Evolutionary conservation across 768 basidiomycete species (phyloP).

Genomic region (Mycena maculata): DNA sequence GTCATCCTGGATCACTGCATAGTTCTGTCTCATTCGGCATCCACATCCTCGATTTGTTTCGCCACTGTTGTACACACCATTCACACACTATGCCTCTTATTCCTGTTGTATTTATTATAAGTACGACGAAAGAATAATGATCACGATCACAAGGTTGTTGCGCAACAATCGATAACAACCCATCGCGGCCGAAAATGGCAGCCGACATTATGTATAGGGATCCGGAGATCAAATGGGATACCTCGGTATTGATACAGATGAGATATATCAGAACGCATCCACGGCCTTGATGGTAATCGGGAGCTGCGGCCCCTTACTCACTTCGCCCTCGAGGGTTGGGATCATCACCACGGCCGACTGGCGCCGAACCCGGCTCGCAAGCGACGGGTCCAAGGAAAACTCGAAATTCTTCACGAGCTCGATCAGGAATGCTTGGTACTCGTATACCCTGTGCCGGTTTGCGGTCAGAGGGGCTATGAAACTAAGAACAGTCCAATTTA

Average conservation of each 20-base stretch:
- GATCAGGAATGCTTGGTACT: slow-evolving; percentile 67
- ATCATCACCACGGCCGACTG: slow-evolving; percentile 62
- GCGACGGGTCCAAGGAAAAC: slow-evolving; percentile 56
- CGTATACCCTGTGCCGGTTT: slow-evolving; percentile 48
- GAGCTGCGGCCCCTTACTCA: slow-evolving; percentile 2
- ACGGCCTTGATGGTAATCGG: slow-evolving; percentile 11
- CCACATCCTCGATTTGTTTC: slow-evolving; percentile 1
- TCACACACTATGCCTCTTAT: too few species aligned
- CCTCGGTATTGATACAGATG: too few species aligned
- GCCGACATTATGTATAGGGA: too few species aligned
- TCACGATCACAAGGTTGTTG: background rate
- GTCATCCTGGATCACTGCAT: too few species aligned
- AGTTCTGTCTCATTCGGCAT: background rate
- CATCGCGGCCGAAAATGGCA: slow-evolving; percentile 15
- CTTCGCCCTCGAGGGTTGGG: slow-evolving; percentile 57
- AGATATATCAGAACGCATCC: background rate
- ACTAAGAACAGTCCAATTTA: background rate
- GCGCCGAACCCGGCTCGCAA: slow-evolving; percentile 51
- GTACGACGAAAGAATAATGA: too few species aligned
- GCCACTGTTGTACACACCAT: background rate
- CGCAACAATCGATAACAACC: background rate
- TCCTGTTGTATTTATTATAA: slow-evolving; percentile 2
- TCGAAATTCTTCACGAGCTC: slow-evolving; percentile 72
- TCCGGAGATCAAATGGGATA: too few species aligned
- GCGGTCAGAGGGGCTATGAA: background rate